Base-by-base conservation (phyloP, 1,284 basidiomycete species). In the Omphalotus olearius region DNA sequence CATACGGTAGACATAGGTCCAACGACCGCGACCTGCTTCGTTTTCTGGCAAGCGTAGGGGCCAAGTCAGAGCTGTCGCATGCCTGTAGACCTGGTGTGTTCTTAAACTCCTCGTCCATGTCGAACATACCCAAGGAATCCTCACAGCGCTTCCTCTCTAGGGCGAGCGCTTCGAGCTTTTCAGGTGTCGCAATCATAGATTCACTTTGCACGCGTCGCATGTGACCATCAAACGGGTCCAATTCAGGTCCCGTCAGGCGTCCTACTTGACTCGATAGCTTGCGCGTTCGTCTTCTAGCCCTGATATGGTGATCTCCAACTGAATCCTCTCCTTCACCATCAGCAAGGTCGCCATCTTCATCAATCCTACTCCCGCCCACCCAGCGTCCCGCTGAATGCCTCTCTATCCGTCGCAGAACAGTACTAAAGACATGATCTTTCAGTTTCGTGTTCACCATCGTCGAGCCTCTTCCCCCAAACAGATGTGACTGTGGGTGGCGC, bases 371-470 rank as follows among this genome's bases (percentile, higher is more conserved):
- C n/a, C 64, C 75, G 52, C 78, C 76, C 11, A 63, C 60, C 64
- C 70, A 70, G 33, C 72, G 69, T 23, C 73, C 69, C 33, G 72
- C 72, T 25, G 70, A 74, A 40, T 77, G 76, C 50, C 79, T 79
- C 26, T 74, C 74, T 53, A 92, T 80, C 28, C 85, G 78, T 43
- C 84, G 81, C 54, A 97, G 72, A 28, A 97, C 83, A 11, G 89
- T 88, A 51, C 83, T 88, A 65, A 98, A 94, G 42, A 98, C 91
- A 59, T 95, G 92, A 62, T 97, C 93, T 69, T 93, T 94, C 53
- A 98, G 73, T 66, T 83, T 90, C 39, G 88, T 92, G 66, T 98
- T 97, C 51, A 97, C 93, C 42, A 85, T 82, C 1, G 94, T 97
- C 13, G 90, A 92, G 0, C 94, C 94, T 1, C 85, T 90, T 2